These are phyloP conservation scores for Antrodiella citrinella DNA, from an alignment of 768 basidiomycete genomes.

Conservation along the genomic window DNA sequence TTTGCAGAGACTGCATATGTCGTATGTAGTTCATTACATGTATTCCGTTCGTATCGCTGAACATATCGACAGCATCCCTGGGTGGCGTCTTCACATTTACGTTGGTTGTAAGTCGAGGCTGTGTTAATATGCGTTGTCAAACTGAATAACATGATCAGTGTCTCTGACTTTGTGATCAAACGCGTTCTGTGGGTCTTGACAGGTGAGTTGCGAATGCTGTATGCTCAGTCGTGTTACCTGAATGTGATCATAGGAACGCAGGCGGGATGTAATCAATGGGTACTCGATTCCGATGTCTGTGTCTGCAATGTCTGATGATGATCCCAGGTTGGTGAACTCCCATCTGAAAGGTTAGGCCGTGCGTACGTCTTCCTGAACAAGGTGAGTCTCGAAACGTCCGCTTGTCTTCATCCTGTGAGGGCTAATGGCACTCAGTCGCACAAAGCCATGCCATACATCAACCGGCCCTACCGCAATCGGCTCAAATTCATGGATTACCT, in stretches of 20 bases:
- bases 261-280: conserved; percentile 58
- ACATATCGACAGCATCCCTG: conserved; percentile 54
- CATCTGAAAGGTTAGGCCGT: conserved; percentile 43
- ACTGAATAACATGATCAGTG: conserved; percentile 15
- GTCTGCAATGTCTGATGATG: background rate
- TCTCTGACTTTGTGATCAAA: conserved; percentile 53
- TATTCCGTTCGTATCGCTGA: background rate
- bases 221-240: conserved; percentile 22
- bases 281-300: conserved; percentile 11
- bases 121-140: background rate
- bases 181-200: conserved; percentile 54
- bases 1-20: conserved; percentile 46
- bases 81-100: conserved; percentile 44
- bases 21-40: conserved; percentile 21
- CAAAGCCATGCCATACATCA: conserved; percentile 54
- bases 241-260: conserved; percentile 34
- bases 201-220: conserved; percentile 22
- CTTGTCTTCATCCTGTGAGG: background rate
- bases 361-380: conserved; percentile 63
- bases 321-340: conserved; percentile 42
- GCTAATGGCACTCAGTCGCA: conserved; percentile 29
- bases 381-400: conserved; percentile 20
- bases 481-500: conserved; percentile 35
- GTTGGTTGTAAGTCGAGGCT: conserved; percentile 43
- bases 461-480: conserved; percentile 44